phyloP scores from a whole-genome alignment of 164 flowering plant species.

The Kalanchoe fedtschenkoi region DNA sequence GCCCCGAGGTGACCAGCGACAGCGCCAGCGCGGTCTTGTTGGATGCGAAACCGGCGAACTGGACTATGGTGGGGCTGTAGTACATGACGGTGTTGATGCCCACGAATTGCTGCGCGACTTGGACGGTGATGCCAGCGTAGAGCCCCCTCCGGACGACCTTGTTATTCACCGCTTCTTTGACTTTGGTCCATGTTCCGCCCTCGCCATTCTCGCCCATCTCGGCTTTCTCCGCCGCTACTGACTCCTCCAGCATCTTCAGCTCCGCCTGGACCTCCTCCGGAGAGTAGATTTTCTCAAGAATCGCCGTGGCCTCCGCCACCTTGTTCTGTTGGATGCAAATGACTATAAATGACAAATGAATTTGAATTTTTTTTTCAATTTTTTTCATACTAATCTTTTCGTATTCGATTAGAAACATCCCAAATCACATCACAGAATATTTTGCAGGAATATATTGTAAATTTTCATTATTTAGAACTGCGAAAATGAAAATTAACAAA shows the following conservation, averaged over 20 bases:
- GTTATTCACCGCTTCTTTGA: conserved; percentile 35
- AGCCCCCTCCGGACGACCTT: conserved; percentile 50
- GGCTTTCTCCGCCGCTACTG: conserved; percentile 49
- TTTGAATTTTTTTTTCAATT: too few relatives aligned
- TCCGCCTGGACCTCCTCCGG: conserved; percentile 49
- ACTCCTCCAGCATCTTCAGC: conserved; percentile 33
- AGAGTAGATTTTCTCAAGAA: conserved; percentile 57
- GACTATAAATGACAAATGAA: too few relatives aligned
- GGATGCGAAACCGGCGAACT: conserved; percentile 86
- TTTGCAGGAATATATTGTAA: too few relatives aligned
- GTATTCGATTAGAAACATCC: too few relatives aligned
- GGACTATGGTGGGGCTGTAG: conserved; percentile 70
- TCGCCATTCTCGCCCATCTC: conserved; percentile 29
- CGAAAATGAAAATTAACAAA: too few relatives aligned
- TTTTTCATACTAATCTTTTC: too few relatives aligned
- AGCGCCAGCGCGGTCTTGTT: conserved; percentile 67
- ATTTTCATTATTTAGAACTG: too few relatives aligned
- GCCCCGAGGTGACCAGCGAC: conserved; percentile 76
- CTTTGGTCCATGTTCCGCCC: conserved; percentile 17
- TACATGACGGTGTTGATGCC: conserved; percentile 95
- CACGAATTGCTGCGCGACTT: conserved; percentile 84
- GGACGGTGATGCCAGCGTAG: conserved; percentile 66
- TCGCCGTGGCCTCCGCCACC: conserved; percentile 39
- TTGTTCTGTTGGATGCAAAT: conserved; percentile 37
- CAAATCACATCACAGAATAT: too few relatives aligned